phyloP scores from a whole-genome alignment of 768 basidiomycete genomes.

The Tricholoma sp. region DNA sequence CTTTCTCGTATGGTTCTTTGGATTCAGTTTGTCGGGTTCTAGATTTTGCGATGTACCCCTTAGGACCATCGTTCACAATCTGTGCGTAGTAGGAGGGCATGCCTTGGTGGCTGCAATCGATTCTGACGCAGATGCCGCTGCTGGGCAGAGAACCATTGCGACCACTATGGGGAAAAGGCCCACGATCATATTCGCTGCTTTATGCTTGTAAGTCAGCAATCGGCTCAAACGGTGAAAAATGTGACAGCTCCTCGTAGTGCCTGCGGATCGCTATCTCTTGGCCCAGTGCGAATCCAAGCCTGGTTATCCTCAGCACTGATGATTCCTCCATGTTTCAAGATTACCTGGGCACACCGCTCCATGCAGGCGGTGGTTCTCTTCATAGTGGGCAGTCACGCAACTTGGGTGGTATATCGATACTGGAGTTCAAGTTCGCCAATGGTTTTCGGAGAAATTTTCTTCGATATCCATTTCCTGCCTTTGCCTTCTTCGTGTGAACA shows the following conservation, averaged over 20 bases:
- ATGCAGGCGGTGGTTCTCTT: not conserved
- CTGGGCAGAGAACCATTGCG: not conserved
- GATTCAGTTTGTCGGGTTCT: no score
- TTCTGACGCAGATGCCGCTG: not conserved
- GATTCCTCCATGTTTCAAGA: not conserved
- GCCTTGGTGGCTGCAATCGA: not conserved
- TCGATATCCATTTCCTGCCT: not conserved
- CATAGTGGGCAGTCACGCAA: not conserved
- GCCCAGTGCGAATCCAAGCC: not conserved
- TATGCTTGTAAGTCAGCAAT: not conserved
- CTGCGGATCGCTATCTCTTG: not conserved
- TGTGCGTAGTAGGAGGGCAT: not conserved
- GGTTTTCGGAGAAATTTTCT: not conserved
- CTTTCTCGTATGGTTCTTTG: no score
- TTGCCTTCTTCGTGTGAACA: not conserved
- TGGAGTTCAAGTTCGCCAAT: not conserved
- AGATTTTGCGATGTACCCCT: no score
- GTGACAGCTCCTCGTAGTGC: not conserved
- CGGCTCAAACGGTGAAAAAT: not conserved
- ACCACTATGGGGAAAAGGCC: not conserved
- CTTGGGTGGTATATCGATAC: not conserved
- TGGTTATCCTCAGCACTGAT: not conserved
- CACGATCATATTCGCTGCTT: not conserved
- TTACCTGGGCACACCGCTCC: not conserved
- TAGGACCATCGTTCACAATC: no score